Evolutionary conservation across 1,284 basidiomycete species (phyloP).

Genomic region (Malassezia equina): DNA sequence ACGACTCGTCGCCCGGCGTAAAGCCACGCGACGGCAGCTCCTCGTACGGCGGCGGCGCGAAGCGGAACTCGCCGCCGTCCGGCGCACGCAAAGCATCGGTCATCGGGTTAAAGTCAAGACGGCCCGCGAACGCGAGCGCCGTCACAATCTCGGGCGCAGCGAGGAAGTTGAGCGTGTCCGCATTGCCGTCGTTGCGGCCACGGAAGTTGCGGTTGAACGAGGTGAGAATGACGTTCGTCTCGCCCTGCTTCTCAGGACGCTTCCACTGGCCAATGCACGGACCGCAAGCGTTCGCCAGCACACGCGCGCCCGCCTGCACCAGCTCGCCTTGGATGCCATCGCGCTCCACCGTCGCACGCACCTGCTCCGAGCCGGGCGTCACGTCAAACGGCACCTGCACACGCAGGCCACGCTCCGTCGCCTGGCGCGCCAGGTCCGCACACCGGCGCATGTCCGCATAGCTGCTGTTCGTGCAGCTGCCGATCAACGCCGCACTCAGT

Average conservation of each 20-base stretch:
- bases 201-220: conserved; percentile 98
- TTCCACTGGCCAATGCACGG: conserved; percentile 99
- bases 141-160: conserved; percentile 95
- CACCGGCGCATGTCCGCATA: conserved; percentile 63
- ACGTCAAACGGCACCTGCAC: conserved; percentile 87
- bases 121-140: conserved; percentile 81
- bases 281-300: conserved; percentile 94
- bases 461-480: conserved; percentile 77
- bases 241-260: conserved; percentile 72
- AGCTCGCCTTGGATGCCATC: conserved; percentile 73
- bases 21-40: conserved; percentile 78
- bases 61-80: conserved; percentile 69
- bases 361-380: conserved; percentile 93
- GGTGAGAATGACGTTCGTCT: conserved; percentile 93
- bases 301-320: conserved; percentile 75
- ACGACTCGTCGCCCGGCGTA: conserved; percentile 63
- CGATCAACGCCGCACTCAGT: conserved; percentile 81
- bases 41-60: conserved; percentile 70
- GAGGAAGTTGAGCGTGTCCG: conserved; percentile 92
- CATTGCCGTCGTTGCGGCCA: conserved; percentile 92
- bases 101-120: conserved; percentile 85
- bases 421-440: conserved; percentile 81
- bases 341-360: conserved; percentile 92
- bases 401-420: conserved; percentile 68
- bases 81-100: conserved; percentile 68